Evolutionary conservation across 305 asterid genomes (phyloP).

Genomic region (Withania somnifera): DNA sequence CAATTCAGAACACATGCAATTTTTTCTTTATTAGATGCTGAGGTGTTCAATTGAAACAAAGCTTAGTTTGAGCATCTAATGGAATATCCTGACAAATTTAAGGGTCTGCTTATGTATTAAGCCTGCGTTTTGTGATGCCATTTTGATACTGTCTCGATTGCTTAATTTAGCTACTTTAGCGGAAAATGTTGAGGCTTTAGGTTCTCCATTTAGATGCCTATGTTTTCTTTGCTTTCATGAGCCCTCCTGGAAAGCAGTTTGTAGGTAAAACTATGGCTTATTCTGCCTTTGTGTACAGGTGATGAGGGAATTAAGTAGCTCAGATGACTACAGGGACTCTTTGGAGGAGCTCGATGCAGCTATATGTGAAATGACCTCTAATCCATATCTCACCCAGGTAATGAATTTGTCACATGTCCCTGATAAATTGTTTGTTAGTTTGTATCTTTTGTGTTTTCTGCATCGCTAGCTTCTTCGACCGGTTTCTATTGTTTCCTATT

Average conservation of each 20-base stretch:
- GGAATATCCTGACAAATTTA: no score
- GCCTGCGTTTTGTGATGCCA: no score
- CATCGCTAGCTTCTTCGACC: not conserved
- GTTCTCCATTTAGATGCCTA: not conserved
- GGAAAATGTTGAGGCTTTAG: not conserved
- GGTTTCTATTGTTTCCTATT: not conserved
- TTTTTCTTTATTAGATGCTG: no score
- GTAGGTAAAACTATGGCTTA: not conserved
- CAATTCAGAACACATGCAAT: no score
- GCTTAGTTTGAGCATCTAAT: no score
- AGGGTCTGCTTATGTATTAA: no score
- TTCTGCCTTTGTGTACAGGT: constrained; percentile 24
- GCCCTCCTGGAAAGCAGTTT: no score
- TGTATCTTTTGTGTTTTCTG: not conserved
- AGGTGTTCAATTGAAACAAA: no score
- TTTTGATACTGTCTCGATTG: no score
- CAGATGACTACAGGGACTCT: constrained; percentile 36
- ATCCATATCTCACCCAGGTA: constrained; percentile 53
- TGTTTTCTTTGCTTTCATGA: no score
- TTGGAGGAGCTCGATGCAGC: constrained; percentile 46
- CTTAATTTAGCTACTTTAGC: not conserved
- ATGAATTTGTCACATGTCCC: not conserved
- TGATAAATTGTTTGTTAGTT: not conserved
- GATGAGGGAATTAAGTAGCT: constrained; percentile 31
- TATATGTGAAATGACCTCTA: constrained; percentile 34